Evolutionary conservation across 805 yeast species (phyloP).

Genomic region (Trichomonascus vanleenenianus): DNA sequence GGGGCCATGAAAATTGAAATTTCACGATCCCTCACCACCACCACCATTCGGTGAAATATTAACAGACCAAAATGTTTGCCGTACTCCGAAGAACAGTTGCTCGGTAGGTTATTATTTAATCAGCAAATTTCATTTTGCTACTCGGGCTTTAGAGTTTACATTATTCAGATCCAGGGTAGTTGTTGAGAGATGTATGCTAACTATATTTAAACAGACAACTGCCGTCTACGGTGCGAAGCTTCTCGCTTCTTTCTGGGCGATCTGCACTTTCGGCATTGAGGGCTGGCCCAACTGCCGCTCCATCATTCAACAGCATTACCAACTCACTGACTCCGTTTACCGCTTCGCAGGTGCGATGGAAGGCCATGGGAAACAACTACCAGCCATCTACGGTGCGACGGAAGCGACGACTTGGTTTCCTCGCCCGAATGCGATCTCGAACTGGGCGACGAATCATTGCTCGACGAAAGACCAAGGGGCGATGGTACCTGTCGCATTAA

Average conservation of each 20-base stretch:
- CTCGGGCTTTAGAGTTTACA: too few species aligned
- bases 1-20: background rate
- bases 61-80: background rate
- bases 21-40: background rate
- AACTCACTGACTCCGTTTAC: slow-evolving; percentile 3
- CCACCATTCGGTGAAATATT: background rate
- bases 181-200: background rate
- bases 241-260: background rate
- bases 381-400: slow-evolving; percentile 89
- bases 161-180: too few species aligned
- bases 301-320: slow-evolving; percentile 12
- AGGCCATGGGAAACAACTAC: slow-evolving; percentile 87
- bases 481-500: slow-evolving; percentile 87
- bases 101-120: background rate
- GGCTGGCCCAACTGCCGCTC: background rate
- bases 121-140: too few species aligned
- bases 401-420: slow-evolving; percentile 83
- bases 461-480: slow-evolving; percentile 77
- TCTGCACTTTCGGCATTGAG: slow-evolving; percentile 1
- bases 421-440: slow-evolving; percentile 69
- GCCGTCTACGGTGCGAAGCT: background rate
- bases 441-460: slow-evolving; percentile 72
- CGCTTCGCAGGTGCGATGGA: slow-evolving; percentile 55
- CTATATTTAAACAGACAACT: background rate
- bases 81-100: background rate